A percentile compares a stretch with the other conserved stretches of the same genome.
phyloP scores from a whole-genome alignment of 805 yeast species.

The Candida schatavii region DNA sequence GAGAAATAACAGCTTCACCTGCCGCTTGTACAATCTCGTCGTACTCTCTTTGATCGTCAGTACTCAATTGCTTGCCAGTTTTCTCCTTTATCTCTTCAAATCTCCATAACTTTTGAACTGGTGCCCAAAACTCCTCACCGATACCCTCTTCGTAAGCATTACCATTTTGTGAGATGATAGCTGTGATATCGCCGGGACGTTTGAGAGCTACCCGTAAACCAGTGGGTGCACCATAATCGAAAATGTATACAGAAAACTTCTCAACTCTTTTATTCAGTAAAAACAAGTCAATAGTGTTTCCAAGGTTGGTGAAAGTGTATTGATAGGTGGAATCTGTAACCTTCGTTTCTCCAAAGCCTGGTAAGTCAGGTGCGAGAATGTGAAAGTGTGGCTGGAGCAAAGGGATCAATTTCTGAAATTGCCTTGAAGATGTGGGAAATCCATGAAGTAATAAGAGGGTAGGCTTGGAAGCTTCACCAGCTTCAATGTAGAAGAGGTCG shows the following conservation, averaged over 20 bases:
- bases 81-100: constrained; percentile 10
- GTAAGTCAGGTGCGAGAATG: constrained; percentile 46
- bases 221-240: constrained; percentile 46
- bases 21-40: constrained; percentile 2
- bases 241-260: constrained; percentile 32
- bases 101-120: constrained; percentile 31
- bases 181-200: constrained; percentile 25
- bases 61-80: neutral
- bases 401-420: constrained; percentile 36
- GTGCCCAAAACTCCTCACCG: constrained; percentile 36
- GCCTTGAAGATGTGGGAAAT: constrained; percentile 42
- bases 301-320: constrained; percentile 29
- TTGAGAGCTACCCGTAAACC: constrained; percentile 37
- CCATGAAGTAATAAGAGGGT: constrained; percentile 41
- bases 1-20: constrained; percentile 15
- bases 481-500: constrained; percentile 15
- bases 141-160: constrained; percentile 45
- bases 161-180: constrained; percentile 40
- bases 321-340: constrained; percentile 14
- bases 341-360: constrained; percentile 39
- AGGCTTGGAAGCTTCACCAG: constrained; percentile 20
- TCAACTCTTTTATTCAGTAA: constrained; percentile 20
- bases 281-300: constrained; percentile 29
- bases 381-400: constrained; percentile 33
- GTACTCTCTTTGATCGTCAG: neutral